These are phyloP conservation scores for Leishmania tropica DNA, from an alignment of 208 protist genomes.

Conservation along the genomic window DNA sequence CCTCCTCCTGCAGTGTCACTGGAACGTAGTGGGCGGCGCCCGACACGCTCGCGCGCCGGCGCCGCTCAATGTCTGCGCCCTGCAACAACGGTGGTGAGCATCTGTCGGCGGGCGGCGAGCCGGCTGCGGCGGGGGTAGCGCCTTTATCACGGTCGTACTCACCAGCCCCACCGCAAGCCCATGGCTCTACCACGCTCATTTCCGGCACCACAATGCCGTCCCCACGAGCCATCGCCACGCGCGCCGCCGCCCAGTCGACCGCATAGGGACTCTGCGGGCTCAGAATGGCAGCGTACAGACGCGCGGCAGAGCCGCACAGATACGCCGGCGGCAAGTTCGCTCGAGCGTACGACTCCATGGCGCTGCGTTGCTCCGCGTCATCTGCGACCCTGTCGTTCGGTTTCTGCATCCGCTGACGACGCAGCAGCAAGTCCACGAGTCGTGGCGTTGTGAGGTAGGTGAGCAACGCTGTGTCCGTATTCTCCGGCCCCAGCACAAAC, in stretches of 20 bases:
- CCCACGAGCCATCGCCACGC: slow-evolving; percentile 28
- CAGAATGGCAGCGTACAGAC: slow-evolving; percentile 42
- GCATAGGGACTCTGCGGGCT: slow-evolving; percentile 38
- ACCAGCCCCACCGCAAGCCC: slow-evolving; percentile 9
- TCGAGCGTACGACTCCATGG: not conserved
- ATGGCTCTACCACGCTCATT: slow-evolving; percentile 34
- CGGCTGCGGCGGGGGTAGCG: not conserved
- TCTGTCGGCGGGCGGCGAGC: not conserved
- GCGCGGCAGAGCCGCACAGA: slow-evolving; percentile 17
- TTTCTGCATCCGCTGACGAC: slow-evolving; percentile 6
- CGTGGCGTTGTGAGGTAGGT: slow-evolving; percentile 24
- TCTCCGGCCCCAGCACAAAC: slow-evolving; percentile 8
- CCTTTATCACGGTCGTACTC: not conserved
- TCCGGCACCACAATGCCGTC: slow-evolving; percentile 53
- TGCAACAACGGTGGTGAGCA: not conserved
- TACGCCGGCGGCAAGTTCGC: slow-evolving; percentile 6
- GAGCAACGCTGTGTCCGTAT: slow-evolving; percentile 20
- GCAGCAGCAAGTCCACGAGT: slow-evolving; percentile 22
- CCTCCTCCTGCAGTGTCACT: slow-evolving; percentile 31
- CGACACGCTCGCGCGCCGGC: not conserved
- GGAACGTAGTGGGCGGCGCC: not conserved
- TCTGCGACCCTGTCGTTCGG: slow-evolving; percentile 1
- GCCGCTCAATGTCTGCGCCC: slow-evolving; percentile 1
- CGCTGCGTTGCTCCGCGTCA: not conserved
- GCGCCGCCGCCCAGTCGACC: slow-evolving; percentile 47